Conservation (phyloP, 805 yeast genomes). For the Metschnikowia corniflorae region DNA sequence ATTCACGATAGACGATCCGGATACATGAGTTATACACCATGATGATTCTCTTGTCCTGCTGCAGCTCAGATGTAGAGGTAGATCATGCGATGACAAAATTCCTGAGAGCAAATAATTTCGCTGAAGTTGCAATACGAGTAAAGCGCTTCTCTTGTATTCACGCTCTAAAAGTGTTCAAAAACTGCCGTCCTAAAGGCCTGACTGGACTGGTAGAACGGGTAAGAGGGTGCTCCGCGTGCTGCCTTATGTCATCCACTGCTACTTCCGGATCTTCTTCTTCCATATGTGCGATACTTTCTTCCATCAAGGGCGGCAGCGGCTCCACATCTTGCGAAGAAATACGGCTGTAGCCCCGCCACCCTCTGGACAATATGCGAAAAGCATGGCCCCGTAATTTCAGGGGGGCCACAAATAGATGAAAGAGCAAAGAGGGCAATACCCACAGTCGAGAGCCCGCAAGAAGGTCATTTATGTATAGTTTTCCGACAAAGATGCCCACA, state of each 20-base stretch:
- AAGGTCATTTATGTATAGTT: slow-evolving; percentile 40
- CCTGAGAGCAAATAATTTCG: too few species aligned
- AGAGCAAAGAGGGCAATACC: slow-evolving; percentile 29
- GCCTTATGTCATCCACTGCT: slow-evolving; percentile 19
- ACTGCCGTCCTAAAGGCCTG: slow-evolving; percentile 57
- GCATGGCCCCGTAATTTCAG: slow-evolving; percentile 11
- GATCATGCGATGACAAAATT: too few species aligned
- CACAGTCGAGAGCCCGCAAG: slow-evolving; percentile 40
- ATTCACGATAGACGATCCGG: too few species aligned
- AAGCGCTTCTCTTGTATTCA: too few species aligned
- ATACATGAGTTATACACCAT: too few species aligned
- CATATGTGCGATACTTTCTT: neutral
- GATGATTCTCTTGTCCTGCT: too few species aligned
- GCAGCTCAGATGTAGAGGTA: too few species aligned
- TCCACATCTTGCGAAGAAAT: slow-evolving; percentile 5
- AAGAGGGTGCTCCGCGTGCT: slow-evolving; percentile 9
- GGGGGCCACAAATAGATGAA: slow-evolving; percentile 29
- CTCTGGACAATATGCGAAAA: slow-evolving; percentile 1
- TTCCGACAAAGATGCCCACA: slow-evolving; percentile 43
- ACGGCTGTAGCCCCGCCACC: slow-evolving; percentile 13
- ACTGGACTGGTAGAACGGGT: slow-evolving; percentile 54
- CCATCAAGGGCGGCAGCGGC: slow-evolving; percentile 6
- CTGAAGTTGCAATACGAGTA: too few species aligned
- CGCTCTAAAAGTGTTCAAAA: slow-evolving; percentile 51
- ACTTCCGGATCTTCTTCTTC: slow-evolving; percentile 24